These are phyloP conservation scores for Fusarium sp. DNA, from an alignment of 2,329 filamentous ascomycete genomes.

Conservation along the genomic window DNA sequence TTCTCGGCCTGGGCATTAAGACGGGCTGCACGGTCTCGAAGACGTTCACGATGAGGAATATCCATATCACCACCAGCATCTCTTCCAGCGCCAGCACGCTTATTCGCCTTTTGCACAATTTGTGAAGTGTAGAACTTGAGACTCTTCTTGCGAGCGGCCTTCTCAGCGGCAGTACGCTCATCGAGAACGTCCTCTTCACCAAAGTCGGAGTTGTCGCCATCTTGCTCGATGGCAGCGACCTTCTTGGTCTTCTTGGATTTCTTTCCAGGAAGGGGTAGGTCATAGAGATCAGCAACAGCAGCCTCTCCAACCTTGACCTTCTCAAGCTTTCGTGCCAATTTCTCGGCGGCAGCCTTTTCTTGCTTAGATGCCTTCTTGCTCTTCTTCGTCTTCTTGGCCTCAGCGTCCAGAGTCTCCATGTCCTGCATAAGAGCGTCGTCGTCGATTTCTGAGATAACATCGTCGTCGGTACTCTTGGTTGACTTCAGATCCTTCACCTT, in stretches of 20 bases:
- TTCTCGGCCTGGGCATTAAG: constrained; percentile 90
- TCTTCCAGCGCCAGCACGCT: constrained; percentile 77
- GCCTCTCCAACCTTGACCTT: constrained; percentile 74
- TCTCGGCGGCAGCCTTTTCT: constrained; percentile 50
- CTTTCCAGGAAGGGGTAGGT: constrained; percentile 64
- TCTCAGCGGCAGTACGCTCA: constrained; percentile 82
- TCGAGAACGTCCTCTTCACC: constrained; percentile 88
- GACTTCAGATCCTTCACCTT: constrained; percentile 74
- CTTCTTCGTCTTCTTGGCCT: constrained; percentile 46
- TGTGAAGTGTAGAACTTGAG: constrained; percentile 98
- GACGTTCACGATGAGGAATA: constrained; percentile 87
- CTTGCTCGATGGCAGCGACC: constrained; percentile 52
- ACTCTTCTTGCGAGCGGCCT: constrained; percentile 88
- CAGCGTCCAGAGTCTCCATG: constrained; percentile 29
- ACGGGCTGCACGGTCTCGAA: constrained; percentile 85
- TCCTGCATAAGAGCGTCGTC: constrained; percentile 44
- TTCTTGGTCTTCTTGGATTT: constrained; percentile 56
- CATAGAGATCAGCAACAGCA: constrained; percentile 75
- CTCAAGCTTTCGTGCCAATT: constrained; percentile 57
- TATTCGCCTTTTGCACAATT: constrained; percentile 93
- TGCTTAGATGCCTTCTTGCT: constrained; percentile 49
- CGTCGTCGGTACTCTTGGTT: constrained; percentile 54
- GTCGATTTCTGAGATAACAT: constrained; percentile 35
- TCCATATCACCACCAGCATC: constrained; percentile 83
- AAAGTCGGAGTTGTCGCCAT: constrained; percentile 84